Evolutionary conservation across 495 filamentous ascomycete genomes (phyloP).

Genomic region (Melanomma pulvis-pyrius): DNA sequence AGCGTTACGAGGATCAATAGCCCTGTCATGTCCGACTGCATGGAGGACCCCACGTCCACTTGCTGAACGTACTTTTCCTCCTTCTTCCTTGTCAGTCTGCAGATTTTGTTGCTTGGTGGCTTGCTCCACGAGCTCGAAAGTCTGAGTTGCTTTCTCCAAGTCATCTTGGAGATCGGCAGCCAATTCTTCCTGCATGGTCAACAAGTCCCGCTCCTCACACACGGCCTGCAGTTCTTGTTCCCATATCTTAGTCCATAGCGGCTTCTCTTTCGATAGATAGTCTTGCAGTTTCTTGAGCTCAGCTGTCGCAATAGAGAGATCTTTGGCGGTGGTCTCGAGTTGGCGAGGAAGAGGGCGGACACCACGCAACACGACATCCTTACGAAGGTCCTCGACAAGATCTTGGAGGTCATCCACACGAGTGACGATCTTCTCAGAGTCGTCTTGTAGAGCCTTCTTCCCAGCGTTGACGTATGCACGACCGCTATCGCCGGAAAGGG

Average conservation of each 20-base stretch:
- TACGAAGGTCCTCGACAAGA: slow-evolving; percentile 92
- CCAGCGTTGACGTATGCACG: slow-evolving; percentile 81
- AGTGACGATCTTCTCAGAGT: slow-evolving; percentile 83
- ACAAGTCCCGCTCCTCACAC: slow-evolving; percentile 89
- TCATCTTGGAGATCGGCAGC: slow-evolving; percentile 91
- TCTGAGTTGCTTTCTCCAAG: slow-evolving; percentile 88
- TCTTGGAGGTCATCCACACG: slow-evolving; percentile 96
- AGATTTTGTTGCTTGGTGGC: slow-evolving; percentile 94
- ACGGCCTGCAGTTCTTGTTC: slow-evolving; percentile 93
- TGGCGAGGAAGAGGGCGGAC: slow-evolving; percentile 91
- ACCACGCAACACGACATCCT: slow-evolving; percentile 91
- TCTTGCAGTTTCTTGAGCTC: slow-evolving; percentile 96
- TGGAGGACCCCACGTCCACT: slow-evolving; percentile 50
- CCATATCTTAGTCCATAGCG: slow-evolving; percentile 98
- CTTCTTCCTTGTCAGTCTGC: slow-evolving; percentile 45
- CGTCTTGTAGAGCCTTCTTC: slow-evolving; percentile 78
- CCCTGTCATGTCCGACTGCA: slow-evolving; percentile 62
- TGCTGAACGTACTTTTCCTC: slow-evolving; percentile 21
- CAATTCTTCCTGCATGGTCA: slow-evolving; percentile 92
- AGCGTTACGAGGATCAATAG: slow-evolving; percentile 73
- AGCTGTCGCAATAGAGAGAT: slow-evolving; percentile 75
- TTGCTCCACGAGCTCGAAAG: slow-evolving; percentile 92
- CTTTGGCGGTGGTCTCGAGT: slow-evolving; percentile 83
- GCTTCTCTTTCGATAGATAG: slow-evolving; percentile 87
- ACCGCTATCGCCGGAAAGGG: slow-evolving; percentile 69